Base-by-base conservation (phyloP, 2,329 filamentous ascomycete species). In the Kalaharituber pfeilii region DNA sequence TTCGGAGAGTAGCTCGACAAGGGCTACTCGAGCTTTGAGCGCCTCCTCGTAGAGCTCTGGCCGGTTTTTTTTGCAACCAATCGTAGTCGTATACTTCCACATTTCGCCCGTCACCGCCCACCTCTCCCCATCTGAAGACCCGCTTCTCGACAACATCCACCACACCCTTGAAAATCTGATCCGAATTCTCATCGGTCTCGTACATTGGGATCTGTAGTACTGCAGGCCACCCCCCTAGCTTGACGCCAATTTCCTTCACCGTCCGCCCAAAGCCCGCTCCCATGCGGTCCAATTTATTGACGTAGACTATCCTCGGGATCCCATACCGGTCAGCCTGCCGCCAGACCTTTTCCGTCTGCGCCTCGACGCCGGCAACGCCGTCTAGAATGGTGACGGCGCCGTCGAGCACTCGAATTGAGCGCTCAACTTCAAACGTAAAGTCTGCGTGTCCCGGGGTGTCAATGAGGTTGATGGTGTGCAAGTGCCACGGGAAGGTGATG, bases 191-290 rank as follows among this genome's bases (percentile, higher is more conserved):
- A 4, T 74, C 74, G 11, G 71, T 73, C 65, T 84, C 78, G 78
- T 88, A 96, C 86, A 88, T 94, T 0, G 91, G 91, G 58, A 96
- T 88, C 64, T 94, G 88, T 64, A 89, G 95, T 7, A 96, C 80
- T 13, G 91, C 80, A 2, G 91, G 91, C 81, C 84, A 94, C 1
- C 81, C 84, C 56, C 80, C 78, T 20, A 98, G 73, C 53, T 86
- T 78, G 0, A 81, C 74, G 2, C 84, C 88, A 27, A 95, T 81
- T 64, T 96, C 88, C 55, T 83, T 81, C 0, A 96, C 82, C 0
- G 89, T 89, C 52, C 82, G 78, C 25, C 81, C 81, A 70, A 96
- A 96, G 1, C 78, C 75, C 15, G 86, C 85, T 8, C 86, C 86
- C 58, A 86, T 82, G 36, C 86, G 79, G 66, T 93, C 86, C 2